A percentile compares a stretch with the other conserved stretches of the same genome.
Evolutionary conservation across 257 asterid genomes (phyloP).

Genomic region (Thymus mandschuricus): DNA sequence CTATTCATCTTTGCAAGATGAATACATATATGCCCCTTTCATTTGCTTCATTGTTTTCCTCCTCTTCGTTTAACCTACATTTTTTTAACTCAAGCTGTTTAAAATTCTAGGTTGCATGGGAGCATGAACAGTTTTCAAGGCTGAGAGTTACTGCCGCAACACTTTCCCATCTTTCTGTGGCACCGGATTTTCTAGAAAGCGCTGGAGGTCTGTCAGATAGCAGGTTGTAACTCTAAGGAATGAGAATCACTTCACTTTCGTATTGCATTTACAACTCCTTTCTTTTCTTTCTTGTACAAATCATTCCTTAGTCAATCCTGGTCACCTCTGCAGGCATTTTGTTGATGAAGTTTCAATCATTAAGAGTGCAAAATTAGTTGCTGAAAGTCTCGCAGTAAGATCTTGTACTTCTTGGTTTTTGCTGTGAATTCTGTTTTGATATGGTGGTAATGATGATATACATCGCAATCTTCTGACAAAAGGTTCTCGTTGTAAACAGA

Average conservation of each 20-base stretch:
- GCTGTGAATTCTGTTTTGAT: not conserved
- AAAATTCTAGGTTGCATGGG: constrained; percentile 92
- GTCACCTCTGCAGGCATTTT: constrained; percentile 51
- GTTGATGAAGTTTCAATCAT: constrained; percentile 70
- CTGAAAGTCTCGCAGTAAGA: constrained; percentile 95
- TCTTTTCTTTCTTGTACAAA: constrained; percentile 27
- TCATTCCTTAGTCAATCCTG: constrained; percentile 31
- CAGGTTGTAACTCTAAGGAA: constrained; percentile 55
- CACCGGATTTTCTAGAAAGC: constrained; percentile 86
- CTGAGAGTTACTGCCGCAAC: constrained; percentile 93
- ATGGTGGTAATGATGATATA: constrained; percentile 14
- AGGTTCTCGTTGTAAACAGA: constrained; percentile 47
- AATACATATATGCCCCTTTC: not conserved
- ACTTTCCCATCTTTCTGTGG: constrained; percentile 69
- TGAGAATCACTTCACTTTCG: not conserved
- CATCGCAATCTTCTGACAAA: constrained; percentile 19
- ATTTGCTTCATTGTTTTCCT: constrained; percentile 13
- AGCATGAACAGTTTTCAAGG: constrained; percentile 97
- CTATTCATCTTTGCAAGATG: constrained; percentile 4
- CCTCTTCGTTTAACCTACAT: constrained; percentile 20
- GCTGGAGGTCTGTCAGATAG: constrained; percentile 79
- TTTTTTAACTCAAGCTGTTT: constrained; percentile 42
- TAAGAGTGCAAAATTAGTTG: constrained; percentile 79
- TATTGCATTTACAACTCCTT: constrained; percentile 2
- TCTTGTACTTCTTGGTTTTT: constrained; percentile 11